Percentiles rank a stretch among this genome's conserved stretches.
phyloP scores from a whole-genome alignment of 352 stramenopile species.

The Pythium angustatum region DNA sequence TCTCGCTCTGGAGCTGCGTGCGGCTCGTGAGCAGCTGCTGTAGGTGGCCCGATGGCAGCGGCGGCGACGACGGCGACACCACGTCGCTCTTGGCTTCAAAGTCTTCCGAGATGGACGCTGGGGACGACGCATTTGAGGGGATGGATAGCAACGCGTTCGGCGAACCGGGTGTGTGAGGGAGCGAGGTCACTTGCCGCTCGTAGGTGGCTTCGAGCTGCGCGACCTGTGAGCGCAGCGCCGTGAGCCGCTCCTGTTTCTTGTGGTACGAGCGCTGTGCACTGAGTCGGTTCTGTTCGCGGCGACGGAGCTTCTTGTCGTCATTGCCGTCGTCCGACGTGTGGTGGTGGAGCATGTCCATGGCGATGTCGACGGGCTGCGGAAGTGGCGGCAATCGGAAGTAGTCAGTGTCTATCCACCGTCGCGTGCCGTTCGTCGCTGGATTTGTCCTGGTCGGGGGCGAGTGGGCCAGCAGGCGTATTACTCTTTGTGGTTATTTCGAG shows the following conservation, averaged over 20 bases:
- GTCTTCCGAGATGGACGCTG: conserved; percentile 1
- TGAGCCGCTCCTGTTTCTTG: conserved; percentile 37
- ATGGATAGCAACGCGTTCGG: not conserved
- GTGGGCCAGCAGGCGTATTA: not conserved
- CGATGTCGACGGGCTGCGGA: too few relatives aligned
- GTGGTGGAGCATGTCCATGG: conserved; percentile 17
- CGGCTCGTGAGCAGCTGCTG: conserved; percentile 29
- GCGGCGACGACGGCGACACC: conserved; percentile 19
- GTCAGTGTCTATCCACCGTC: too few relatives aligned
- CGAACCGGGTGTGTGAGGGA: not conserved
- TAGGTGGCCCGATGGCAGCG: conserved; percentile 8
- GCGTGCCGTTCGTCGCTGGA: too few relatives aligned
- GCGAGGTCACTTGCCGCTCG: conserved; percentile 23
- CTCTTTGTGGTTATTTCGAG: not conserved
- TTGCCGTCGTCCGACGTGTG: not conserved
- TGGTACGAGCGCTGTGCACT: conserved; percentile 43
- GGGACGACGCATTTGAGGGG: conserved; percentile 1
- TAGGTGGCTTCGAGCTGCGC: conserved; percentile 32
- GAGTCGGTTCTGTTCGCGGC: conserved; percentile 41
- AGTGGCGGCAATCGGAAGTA: too few relatives aligned
- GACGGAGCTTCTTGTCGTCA: conserved; percentile 32
- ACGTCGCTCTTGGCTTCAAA: conserved; percentile 1
- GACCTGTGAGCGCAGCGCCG: conserved; percentile 33
- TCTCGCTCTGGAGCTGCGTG: conserved; percentile 28
- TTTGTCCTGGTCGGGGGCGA: not conserved